Evolutionary conservation across 495 filamentous ascomycete genomes (phyloP).

Genomic region (Hypomontagnella monticulosa): DNA sequence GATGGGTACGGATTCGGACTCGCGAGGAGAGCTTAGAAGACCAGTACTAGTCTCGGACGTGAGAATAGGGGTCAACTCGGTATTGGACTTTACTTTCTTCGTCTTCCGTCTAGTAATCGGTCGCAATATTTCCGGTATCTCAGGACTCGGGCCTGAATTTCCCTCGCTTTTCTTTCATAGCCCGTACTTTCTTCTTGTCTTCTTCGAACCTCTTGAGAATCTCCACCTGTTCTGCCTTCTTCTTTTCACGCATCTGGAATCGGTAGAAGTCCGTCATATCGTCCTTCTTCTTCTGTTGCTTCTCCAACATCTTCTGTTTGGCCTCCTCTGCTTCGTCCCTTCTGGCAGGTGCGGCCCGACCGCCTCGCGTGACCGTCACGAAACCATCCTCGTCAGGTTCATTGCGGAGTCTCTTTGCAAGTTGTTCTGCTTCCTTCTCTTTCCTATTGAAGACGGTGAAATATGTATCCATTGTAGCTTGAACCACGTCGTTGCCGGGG

Average conservation of each 20-base stretch:
- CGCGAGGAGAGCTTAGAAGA: neutral
- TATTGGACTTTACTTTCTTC: neutral
- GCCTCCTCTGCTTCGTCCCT: slow-evolving; percentile 78
- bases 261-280: slow-evolving; percentile 86
- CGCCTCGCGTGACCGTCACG: slow-evolving; percentile 85
- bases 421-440: slow-evolving; percentile 71
- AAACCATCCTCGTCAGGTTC: slow-evolving; percentile 96
- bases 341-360: slow-evolving; percentile 75
- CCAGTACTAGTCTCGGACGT: neutral
- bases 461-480: slow-evolving; percentile 79
- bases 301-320: slow-evolving; percentile 78
- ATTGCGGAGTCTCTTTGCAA: slow-evolving; percentile 69
- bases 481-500: slow-evolving; percentile 69
- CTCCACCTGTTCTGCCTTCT: slow-evolving; percentile 80
- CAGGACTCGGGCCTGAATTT: slow-evolving; percentile 64
- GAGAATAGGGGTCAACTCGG: neutral
- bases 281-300: slow-evolving; percentile 68
- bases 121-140: slow-evolving; percentile 15
- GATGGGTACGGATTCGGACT: neutral
- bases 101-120: neutral
- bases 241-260: slow-evolving; percentile 90
- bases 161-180: slow-evolving; percentile 68
- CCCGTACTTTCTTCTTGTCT: slow-evolving; percentile 69
- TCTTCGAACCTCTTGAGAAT: slow-evolving; percentile 72
- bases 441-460: slow-evolving; percentile 76